A percentile compares a stretch with the other conserved stretches of the same genome.
These are phyloP conservation scores for Populus hybrid DNA, from an alignment of 441 rosid genomes.

Conservation along the genomic window DNA sequence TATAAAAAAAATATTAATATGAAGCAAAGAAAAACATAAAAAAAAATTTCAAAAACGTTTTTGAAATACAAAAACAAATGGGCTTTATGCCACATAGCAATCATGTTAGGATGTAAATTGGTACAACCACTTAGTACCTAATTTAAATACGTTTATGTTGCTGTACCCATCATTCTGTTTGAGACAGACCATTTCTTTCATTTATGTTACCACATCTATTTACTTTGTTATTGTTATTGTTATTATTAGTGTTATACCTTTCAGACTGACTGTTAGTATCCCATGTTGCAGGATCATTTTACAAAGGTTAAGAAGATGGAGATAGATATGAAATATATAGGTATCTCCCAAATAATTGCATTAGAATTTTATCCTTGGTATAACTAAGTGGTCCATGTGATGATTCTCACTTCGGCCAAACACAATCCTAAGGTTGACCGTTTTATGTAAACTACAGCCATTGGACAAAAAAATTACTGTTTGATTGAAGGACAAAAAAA, in stretches of 20 bases:
- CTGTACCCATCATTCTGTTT: conserved; percentile 4
- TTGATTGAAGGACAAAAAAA: not conserved
- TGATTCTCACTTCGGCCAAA: not conserved
- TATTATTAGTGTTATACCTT: not conserved
- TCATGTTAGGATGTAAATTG: not conserved
- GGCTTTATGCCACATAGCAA: not conserved
- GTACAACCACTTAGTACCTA: not conserved
- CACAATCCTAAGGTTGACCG: not conserved
- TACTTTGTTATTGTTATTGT: not conserved
- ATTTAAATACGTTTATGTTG: not conserved
- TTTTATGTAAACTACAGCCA: not conserved
- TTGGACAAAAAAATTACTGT: not conserved
- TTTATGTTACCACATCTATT: not conserved
- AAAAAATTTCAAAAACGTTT: too few species aligned
- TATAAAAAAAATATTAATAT: too few species aligned
- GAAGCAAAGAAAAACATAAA: too few species aligned
- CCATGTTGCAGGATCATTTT: conserved; percentile 66
- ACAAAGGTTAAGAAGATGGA: conserved; percentile 58
- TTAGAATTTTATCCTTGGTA: not conserved
- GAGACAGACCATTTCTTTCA: not conserved
- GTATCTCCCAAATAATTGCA: conserved; percentile 28
- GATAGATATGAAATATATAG: conserved; percentile 87
- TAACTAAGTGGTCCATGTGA: not conserved
- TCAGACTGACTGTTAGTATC: conserved; percentile 13
- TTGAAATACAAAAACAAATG: too few species aligned